Evolutionary conservation across 192 early-diverging fungal genomes (phyloP), one percentile per base, ranked within the genome.

Genomic region (Coemansia sp.): DNA sequence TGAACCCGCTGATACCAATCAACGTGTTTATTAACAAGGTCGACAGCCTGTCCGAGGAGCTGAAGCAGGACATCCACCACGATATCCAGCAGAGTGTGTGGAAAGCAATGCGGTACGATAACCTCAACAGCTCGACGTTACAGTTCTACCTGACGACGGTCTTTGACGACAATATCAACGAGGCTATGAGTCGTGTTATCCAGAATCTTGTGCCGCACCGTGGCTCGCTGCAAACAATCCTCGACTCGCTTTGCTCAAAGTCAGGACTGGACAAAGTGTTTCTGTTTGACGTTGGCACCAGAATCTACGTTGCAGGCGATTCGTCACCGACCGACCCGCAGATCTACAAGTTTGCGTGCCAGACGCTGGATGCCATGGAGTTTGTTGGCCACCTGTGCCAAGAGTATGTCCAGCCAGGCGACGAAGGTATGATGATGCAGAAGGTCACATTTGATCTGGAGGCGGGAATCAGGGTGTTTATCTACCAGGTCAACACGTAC

Each of bases 21-120:
- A 95, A 97, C 71, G 90, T 99, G 7, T 91, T 99, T 59, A 90
- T 99, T 56, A 93, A 99, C 84, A 99, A 99, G 83, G 91, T 96
- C 2, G 96, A 99, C 66, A 94, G 94, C 30, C 81, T 99, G 45
- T 92, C 91, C 0, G 95, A 97, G 67, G 96, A 99, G 65, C 91
- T 92, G 76, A 95, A 96, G 85, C 89, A 93, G 89, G 93, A 99
- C 72, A 96, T 91, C 28, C 93, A 95, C 82, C 85, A 93, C 37
- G 95, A 97, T 55, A 94, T 99, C 52, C 94, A 97, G 67, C 93
- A 93, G 64, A 82, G 91, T 25, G 92, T 95, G 46, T 87, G 85
- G 10, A 95, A 99, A 69, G 94, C 91, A 61, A 85, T 99, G 42
- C 82, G 82, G 10, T 92, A 92, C 66, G 84, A 85, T 51, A 89